Evolutionary conservation across 805 yeast species (phyloP), one percentile per base, ranked within the genome.

Genomic region (Metschnikowia baotianmanensis): DNA sequence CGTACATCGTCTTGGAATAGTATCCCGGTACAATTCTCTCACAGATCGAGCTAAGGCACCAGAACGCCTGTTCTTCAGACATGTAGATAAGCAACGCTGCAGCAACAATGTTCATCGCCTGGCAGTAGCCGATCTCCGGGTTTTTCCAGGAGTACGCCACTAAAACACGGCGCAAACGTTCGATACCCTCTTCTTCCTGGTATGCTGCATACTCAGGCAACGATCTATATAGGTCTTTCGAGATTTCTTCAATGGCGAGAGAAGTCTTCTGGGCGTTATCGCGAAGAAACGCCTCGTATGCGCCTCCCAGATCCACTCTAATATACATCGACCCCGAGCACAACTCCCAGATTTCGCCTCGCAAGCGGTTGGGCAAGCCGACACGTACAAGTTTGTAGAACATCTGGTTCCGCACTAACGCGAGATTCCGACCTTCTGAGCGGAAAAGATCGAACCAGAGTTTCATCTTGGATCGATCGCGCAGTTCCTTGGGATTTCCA

Each of bases 261-360:
- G 96, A 85, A 1, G 67, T 68, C 43, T 81, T 77, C 4, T 80
- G 85, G 23, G 66, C 72, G 56, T 86, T 81, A 13, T 78, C 82
- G 2, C 67, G 71, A 36, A 89, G 67, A 6, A 90, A 50, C 23
- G 65, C 61, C 31, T 69, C 58, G 61, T 90, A 93, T 33, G 77
- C 79, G 0, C 74, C 77, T 10, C 72, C 73, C 52, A 83, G 71
- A 38, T 78, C 77, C 55, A 80, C 76, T 36, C 98, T 71, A 38
- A 77, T 56, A 56, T 79, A 87, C 71, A 89, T 80, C 0, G 96
- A 82, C 3, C 99, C 99, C 31, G 87, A 79, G 38, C 88, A 78
- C 39, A 87, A 65, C 60, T 93, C 99, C 99, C 99, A 93, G 11
- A 93, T 69, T 57, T 93, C 99, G 27, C 99, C 99, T 50, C 99